Evolutionary conservation across 2,329 filamentous ascomycete species (phyloP).

Genomic region (Colletotrichum navitas): DNA sequence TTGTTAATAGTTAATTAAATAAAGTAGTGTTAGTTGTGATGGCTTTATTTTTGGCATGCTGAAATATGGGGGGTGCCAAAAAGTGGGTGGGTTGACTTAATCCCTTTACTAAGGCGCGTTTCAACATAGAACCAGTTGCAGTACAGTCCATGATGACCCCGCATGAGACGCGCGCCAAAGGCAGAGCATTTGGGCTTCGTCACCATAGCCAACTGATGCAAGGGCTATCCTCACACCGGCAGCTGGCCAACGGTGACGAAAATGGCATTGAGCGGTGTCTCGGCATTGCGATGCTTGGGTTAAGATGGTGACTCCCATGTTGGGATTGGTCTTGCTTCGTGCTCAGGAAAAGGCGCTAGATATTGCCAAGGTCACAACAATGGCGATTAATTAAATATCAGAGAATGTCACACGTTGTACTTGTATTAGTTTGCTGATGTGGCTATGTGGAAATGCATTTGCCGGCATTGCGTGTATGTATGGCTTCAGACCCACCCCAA

Average conservation of each 20-base stretch:
- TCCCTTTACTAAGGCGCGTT: neutral
- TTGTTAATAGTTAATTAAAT: too few species aligned
- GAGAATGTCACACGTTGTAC: neutral
- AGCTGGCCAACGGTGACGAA: neutral
- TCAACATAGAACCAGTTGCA: neutral
- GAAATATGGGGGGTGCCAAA: too few species aligned
- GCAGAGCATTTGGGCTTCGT: neutral
- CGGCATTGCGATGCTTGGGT: neutral
- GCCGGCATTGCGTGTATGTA: neutral
- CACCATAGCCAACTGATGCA: neutral
- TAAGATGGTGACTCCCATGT: neutral
- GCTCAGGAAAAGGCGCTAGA: neutral
- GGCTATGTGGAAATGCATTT: neutral
- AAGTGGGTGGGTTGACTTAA: too few species aligned
- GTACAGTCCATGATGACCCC: neutral
- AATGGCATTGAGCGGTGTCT: neutral
- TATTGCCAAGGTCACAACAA: neutral
- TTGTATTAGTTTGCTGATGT: neutral
- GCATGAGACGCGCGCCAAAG: too few species aligned
- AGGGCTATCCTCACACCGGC: neutral
- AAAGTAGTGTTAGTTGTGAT: too few species aligned
- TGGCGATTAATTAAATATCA: neutral
- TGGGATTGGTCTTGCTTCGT: neutral
- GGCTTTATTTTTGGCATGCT: too few species aligned
- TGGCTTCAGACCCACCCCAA: neutral